Conservation (phyloP, 139 green algal species). For the Auxenochlorella pyrenoidosa region DNA sequence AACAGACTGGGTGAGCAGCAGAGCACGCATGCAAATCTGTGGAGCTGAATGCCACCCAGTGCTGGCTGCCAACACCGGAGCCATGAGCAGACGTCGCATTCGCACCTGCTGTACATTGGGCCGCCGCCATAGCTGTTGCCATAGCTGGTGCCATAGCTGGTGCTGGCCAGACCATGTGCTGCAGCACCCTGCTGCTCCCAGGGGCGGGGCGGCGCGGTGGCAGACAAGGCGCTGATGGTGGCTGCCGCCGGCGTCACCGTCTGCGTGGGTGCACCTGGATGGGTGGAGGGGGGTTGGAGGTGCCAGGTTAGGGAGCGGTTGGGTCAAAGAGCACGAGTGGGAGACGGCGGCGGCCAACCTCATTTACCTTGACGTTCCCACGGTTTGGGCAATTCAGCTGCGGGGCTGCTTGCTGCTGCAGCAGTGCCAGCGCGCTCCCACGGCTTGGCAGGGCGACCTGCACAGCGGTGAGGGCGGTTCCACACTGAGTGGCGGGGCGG, state of each 20-base stretch:
- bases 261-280: not conserved
- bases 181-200: slow-evolving; percentile 52
- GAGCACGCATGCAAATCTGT: not conserved
- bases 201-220: slow-evolving; percentile 28
- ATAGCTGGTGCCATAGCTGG: slow-evolving; percentile 18
- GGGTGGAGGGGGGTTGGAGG: no score
- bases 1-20: not conserved
- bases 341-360: not conserved
- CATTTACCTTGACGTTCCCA: slow-evolving; percentile 58
- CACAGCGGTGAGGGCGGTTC: not conserved
- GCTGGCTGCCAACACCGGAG: not conserved
- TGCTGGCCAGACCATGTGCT: not conserved
- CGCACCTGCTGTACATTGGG: not conserved
- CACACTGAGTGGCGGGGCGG: not conserved
- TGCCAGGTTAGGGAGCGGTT: not conserved
- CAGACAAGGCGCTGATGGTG: slow-evolving; percentile 14
- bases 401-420: not conserved
- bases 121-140: slow-evolving; percentile 30
- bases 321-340: not conserved
- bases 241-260: not conserved
- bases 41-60: not conserved
- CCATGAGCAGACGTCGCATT: not conserved
- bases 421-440: slow-evolving; percentile 52
- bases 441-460: slow-evolving; percentile 52
- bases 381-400: slow-evolving; percentile 63